Evolutionary conservation across 352 stramenopile genomes (phyloP), one percentile per base, ranked within the genome.

Genomic region (Globisporangium nagaii): DNA sequence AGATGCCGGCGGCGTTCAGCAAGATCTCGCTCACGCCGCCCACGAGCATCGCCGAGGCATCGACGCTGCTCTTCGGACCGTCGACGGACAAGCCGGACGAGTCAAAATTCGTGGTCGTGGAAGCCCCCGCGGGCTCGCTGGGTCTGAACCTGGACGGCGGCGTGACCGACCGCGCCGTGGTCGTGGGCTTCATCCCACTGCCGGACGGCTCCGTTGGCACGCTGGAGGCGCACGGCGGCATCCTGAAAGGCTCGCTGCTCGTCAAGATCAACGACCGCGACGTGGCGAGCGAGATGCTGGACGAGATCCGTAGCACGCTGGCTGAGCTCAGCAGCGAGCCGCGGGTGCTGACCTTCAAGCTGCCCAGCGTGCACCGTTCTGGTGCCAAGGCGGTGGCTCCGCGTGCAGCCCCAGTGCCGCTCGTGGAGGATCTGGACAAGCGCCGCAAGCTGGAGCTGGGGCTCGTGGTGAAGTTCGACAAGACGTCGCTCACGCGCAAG

Each of bases 231-330:
- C 65, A 72, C 32, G 81, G 75, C 30, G 62, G 56, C 17, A 54
- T 91, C 12, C 28, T 48, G 17, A 61, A 58, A 1, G 76, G 81
- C 34, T 63, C 76, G 3, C 50, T 68, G 42, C 69, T 91, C n/a
- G 62, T 88, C 22, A 63, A 70, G 35, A 75, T 91, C 47, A 86
- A 91, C 50, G 76, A 68, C 27, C 42, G 74, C 32, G 76, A 91
- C 59, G 75, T 91, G 7, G 76, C 71, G 8, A 42, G 50, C 8
- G 56, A 60, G 45, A 49, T 70, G 17, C 63, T 86, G 1, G 59
- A 69, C 20, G 68, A 75, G 2, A 75, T 91, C 52, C 71, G 64
- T 17, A 48, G 59, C 6, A 64, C 57, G n/a, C 64, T 88, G 15
- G 62, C 67, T 9, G 66, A 65, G 9, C 49, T 68, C 24, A 70